Base-by-base conservation (phyloP, 148 eudicot species). In the Chenopodium suecicum region DNA sequence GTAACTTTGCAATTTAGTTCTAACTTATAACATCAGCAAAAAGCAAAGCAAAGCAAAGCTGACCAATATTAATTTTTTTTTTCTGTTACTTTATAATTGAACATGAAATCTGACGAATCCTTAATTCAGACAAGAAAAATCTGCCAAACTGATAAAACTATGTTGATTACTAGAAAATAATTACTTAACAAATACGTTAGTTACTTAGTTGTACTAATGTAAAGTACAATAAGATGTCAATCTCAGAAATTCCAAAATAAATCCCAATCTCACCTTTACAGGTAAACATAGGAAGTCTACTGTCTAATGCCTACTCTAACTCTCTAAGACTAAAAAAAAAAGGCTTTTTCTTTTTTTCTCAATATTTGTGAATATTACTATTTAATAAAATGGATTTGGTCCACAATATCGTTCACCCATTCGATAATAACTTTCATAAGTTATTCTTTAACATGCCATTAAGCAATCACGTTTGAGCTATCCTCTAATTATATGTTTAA, bases 11-110 rank as follows among this genome's bases (percentile, higher is more conserved):
- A 73, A 56, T 44, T 22, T 70, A 54, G 67, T 76, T 58, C 22
- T 34, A 75, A 70, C 74, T 76, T 58, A 11, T 34, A 75, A 70
- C 74, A 65, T 75, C 34, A 74, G 54, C 79, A 81, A n/a, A 50
- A 23, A 23, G 23, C 23, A 23, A 23, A 80, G 52, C 47, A 75
- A 66, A 73, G 34, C 47, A 68, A 82, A 41, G 31, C 23, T 73
- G 19, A 73, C 76, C 60, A 73, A 73, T 44, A 27, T 31, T 31
- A 41, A 41, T 37, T 17, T 37, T 31, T 27, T 25, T 70, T 17
- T 31, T n/a, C 48, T 70, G 17, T 34, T 70, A 14, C n/a, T 37
- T 32, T 48, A 41, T 41, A 41, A 41, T 41, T 41, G 48, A 34
- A 70, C 48, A 70, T 17, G 23, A 70, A 70, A 70, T 70, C 58